Conservation (phyloP, 257 asterid species). For the Petunia axillaris region DNA sequence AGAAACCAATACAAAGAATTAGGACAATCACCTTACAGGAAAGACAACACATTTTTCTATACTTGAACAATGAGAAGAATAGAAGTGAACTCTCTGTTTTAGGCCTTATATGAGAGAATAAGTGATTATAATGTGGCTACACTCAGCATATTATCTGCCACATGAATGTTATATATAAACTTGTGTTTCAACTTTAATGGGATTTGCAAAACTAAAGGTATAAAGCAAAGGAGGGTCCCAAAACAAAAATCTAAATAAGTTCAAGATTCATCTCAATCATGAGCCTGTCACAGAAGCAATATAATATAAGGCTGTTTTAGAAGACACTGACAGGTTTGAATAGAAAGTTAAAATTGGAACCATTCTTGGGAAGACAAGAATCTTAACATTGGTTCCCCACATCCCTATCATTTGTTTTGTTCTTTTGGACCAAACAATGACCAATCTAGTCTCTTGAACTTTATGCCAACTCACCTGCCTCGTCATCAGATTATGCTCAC, state of each 20-base stretch:
- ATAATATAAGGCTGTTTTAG: constrained; percentile 64
- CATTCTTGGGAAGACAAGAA: constrained; percentile 82
- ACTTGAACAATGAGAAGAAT: constrained; percentile 5
- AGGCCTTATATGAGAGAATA: constrained; percentile 24
- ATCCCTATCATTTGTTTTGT: constrained; percentile 44
- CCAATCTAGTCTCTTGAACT: background rate
- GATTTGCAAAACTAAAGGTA: constrained; percentile 57
- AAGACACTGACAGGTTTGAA: constrained; percentile 70
- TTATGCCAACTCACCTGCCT: background rate
- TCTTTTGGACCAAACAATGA: constrained; percentile 56
- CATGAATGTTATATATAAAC: background rate
- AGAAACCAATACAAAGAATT: constrained; percentile 45
- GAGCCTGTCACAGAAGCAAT: constrained; percentile 44
- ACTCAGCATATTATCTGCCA: constrained; percentile 23
- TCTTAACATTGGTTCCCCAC: constrained; percentile 60
- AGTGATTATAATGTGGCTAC: constrained; percentile 31
- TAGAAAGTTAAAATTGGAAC: constrained; percentile 50
- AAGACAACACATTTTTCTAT: constrained; percentile 50
- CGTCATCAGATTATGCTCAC: background rate
- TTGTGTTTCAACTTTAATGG: constrained; percentile 26
- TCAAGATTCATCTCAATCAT: constrained; percentile 70
- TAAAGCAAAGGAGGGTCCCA: constrained; percentile 52
- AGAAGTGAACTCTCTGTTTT: constrained; percentile 19
- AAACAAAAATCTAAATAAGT: constrained; percentile 45
- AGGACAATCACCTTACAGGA: constrained; percentile 40